Evolutionary conservation across 306 rosid genomes (phyloP).

Genomic region (Hylodesmum podocarpum): DNA sequence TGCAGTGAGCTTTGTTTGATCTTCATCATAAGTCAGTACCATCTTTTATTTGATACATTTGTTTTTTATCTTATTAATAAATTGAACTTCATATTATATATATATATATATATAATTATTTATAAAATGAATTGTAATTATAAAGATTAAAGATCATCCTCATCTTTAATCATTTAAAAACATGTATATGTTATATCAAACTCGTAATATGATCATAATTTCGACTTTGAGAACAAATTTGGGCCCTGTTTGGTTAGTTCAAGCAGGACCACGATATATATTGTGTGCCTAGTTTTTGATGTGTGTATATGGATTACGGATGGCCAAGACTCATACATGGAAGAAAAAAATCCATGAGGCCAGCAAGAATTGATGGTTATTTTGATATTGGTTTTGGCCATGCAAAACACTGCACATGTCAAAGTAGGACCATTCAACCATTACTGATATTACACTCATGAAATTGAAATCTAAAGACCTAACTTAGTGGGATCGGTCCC

Average conservation of each 20-base stretch:
- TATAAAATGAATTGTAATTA: too few relatives aligned
- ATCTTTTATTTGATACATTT: too few relatives aligned
- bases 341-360: constrained; percentile 4
- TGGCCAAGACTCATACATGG: background rate
- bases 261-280: constrained; percentile 25
- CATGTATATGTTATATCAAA: constrained; percentile 8
- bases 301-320: background rate
- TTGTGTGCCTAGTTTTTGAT: background rate
- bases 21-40: too few relatives aligned
- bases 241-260: background rate
- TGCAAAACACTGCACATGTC: constrained; percentile 15
- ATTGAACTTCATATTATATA: too few relatives aligned
- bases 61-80: too few relatives aligned
- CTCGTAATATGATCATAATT: constrained; percentile 14
- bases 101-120: too few relatives aligned
- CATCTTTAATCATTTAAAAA: background rate
- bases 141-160: too few relatives aligned
- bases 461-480: constrained; percentile 18
- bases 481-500: background rate
- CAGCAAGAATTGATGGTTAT: background rate
- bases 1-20: too few relatives aligned
- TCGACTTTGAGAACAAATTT: constrained; percentile 11
- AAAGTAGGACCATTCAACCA: constrained; percentile 29
- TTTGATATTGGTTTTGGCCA: constrained; percentile 20
- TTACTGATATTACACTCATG: background rate